Conservation (phyloP, 208 protist species). For the Wallacemonas sp. region DNA sequence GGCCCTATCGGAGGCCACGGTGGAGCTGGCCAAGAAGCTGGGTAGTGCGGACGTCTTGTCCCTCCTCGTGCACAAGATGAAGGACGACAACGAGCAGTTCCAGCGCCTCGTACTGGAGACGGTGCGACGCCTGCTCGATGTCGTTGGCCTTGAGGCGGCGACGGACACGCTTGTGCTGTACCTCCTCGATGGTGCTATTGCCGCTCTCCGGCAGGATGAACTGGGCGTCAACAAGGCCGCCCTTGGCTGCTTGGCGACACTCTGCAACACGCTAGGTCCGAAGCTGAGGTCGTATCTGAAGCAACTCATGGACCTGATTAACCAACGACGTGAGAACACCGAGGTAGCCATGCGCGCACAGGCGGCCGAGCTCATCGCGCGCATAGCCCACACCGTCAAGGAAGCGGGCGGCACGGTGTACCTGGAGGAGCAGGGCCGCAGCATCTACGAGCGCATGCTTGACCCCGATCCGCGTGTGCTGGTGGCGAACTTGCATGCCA, state of each 20-base stretch:
- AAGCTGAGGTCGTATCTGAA: constrained; percentile 94
- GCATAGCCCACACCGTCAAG: constrained; percentile 95
- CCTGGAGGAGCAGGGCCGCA: constrained; percentile 94
- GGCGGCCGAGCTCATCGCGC: constrained; percentile 95
- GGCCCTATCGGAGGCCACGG: constrained; percentile 95
- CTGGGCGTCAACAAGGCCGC: constrained; percentile 87
- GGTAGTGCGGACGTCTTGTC: constrained; percentile 93
- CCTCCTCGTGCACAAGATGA: constrained; percentile 96
- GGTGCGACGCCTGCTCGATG: constrained; percentile 83
- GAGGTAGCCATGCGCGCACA: constrained; percentile 93
- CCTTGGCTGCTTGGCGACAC: constrained; percentile 91
- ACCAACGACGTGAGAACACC: constrained; percentile 96
- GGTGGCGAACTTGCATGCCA: constrained; percentile 94
- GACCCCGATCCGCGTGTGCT: constrained; percentile 97
- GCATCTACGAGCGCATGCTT: constrained; percentile 98
- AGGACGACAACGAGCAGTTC: constrained; percentile 98
- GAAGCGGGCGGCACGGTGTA: constrained; percentile 93
- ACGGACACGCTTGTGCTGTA: constrained; percentile 90
- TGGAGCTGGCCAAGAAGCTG: constrained; percentile 95
- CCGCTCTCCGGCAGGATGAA: constrained; percentile 96
- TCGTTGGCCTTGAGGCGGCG: constrained; percentile 88
- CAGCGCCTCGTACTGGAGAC: constrained; percentile 95
- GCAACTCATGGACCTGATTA: constrained; percentile 96
- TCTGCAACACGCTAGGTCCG: constrained; percentile 94
- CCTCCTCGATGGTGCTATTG: constrained; percentile 97